Evolutionary conservation across 2,329 filamentous ascomycete species (phyloP).

Genomic region (Aspergillus calidoustus): DNA sequence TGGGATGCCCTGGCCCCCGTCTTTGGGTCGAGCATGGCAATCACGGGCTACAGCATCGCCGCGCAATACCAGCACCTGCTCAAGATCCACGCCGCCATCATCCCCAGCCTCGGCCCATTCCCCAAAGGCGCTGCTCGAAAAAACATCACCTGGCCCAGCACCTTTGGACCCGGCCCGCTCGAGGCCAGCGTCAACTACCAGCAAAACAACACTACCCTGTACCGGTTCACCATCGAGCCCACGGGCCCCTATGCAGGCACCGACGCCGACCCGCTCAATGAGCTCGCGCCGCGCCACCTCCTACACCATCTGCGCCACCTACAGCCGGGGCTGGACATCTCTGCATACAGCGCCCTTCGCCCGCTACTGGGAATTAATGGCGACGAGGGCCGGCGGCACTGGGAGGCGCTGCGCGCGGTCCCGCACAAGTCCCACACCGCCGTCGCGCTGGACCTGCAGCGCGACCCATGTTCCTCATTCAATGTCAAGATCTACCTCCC

Average conservation of each 20-base stretch:
- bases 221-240: background rate
- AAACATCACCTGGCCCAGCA: background rate
- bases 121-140: background rate
- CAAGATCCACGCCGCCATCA: background rate
- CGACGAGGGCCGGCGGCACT: background rate
- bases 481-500: background rate
- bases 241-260: background rate
- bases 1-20: slow-evolving; percentile 3
- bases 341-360: background rate
- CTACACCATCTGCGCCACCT: background rate
- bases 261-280: background rate
- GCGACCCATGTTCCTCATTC: background rate
- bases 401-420: background rate
- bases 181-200: slow-evolving; percentile 11
- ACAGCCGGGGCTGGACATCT: background rate
- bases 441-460: slow-evolving; percentile 2
- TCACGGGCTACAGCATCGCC: background rate
- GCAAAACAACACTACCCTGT: background rate
- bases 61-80: slow-evolving; percentile 6
- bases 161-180: background rate
- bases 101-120: slow-evolving; percentile 5
- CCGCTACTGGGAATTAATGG: background rate
- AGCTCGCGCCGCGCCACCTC: background rate
- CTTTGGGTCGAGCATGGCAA: background rate
- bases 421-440: background rate